A percentile compares a stretch with the other conserved stretches of the same genome.
These are phyloP conservation scores for Paramecium biaurelia DNA, from an alignment of 73 alveolate species.

Conservation along the genomic window DNA sequence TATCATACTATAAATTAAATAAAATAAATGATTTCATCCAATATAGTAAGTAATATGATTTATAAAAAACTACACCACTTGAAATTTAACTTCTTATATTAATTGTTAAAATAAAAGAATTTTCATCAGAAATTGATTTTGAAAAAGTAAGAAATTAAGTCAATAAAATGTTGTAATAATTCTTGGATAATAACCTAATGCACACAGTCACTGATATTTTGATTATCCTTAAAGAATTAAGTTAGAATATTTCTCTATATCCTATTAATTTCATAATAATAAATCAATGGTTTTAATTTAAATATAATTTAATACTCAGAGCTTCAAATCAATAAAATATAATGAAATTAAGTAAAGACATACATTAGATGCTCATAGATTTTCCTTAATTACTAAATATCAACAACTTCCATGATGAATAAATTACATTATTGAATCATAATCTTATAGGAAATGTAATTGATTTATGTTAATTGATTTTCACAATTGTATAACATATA, in stretches of 20 bases:
- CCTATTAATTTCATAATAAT: neutral
- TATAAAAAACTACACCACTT: neutral
- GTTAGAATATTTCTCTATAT: neutral
- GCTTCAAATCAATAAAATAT: neutral
- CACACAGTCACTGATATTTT: neutral
- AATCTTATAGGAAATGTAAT: neutral
- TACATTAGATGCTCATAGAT: neutral
- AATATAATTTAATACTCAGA: neutral
- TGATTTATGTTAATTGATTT: neutral
- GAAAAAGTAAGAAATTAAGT: neutral
- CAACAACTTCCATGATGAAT: neutral
- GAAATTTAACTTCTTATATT: neutral
- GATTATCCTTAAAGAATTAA: neutral
- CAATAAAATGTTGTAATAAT: neutral
- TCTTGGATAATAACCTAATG: neutral
- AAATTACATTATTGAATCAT: neutral
- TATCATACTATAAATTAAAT: neutral
- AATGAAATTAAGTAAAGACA: neutral
- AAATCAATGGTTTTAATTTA: neutral
- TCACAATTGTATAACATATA: neutral
- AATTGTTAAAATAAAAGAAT: neutral
- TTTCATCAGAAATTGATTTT: neutral
- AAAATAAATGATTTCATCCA: neutral
- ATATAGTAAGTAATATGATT: neutral
- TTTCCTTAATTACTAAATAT: neutral